Base-by-base conservation (phyloP, 148 eudicot genomes). In the Rhododendron williamsianum region DNA sequence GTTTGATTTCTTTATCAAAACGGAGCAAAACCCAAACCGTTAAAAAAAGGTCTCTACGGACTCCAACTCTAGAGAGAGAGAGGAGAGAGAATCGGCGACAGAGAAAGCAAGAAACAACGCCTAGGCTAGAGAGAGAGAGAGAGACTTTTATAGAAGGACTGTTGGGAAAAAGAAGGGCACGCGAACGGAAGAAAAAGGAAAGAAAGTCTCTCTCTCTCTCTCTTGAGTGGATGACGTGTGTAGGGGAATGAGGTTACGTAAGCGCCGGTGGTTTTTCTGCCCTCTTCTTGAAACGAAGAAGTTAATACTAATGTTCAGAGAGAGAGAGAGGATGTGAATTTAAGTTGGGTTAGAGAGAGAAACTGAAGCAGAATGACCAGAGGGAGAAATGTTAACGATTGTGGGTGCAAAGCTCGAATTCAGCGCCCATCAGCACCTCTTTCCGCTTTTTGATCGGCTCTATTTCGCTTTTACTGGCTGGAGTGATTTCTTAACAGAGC, bases 161-260 rank as follows among this genome's bases (percentile, higher is more conserved):
- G 51, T 51, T 46, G 84, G 65, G 86, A n/a, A 33, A 74, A 58
- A 74, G 76, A 78, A 25, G 27, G 81, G 89, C 86, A 84, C 89
- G 86, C 86, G 77, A 81, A 58, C 9, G 81, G 27, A 65, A 80
- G 52, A 6, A 46, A 63, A 45, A n/a, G 38, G 58, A 54, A 13
- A 18, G 16, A 25, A 81, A 27, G 19, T 46, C 76, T 82, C 23
- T 45, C 51, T 9, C 81, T 30, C 30, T 30, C 30, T 30, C 30
- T 9, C 81, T 15, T 23, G 0, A 2, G 13, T 46, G 16, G 63
- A 54, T 52, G 81, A 84, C 85, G 85, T 36, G 13, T 21, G 9
- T 30, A 33, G 21, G 11, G 60, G 86, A 60, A 84, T 76, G 81
- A 52, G 86, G 35, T n/a, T 52, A 76, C 86, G 86, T 76, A 12